Conservation (phyloP, 2,329 filamentous ascomycete genomes). For the Aspergillus sp. region DNA sequence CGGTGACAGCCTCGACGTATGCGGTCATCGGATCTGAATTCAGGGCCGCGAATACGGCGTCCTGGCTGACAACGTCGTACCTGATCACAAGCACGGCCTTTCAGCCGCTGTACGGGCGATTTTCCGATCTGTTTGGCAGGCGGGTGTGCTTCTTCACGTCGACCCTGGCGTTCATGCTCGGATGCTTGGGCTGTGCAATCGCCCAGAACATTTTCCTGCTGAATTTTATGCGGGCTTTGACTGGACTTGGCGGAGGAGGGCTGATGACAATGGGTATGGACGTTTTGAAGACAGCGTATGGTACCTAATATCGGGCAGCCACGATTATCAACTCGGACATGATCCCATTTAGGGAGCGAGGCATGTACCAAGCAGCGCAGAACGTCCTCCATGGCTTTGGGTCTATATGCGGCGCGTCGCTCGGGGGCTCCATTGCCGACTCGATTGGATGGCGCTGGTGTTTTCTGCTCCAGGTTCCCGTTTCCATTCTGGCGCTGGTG, state of each 20-base stretch:
- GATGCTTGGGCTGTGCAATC: conserved; percentile 60
- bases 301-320: conserved; percentile 17
- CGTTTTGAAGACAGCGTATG: not conserved
- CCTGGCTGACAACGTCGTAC: conserved; percentile 51
- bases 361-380: conserved; percentile 58
- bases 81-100: conserved; percentile 58
- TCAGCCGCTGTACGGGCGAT: conserved; percentile 62
- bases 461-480: conserved; percentile 53
- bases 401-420: conserved; percentile 46
- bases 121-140: conserved; percentile 62
- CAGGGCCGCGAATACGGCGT: conserved; percentile 37
- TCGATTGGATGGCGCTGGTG: conserved; percentile 40
- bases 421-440: conserved; percentile 37
- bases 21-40: conserved; percentile 41
- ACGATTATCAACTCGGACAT: conserved; percentile 65
- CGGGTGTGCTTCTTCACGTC: conserved; percentile 53
- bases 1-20: conserved; percentile 38
- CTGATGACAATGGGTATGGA: conserved; percentile 51
- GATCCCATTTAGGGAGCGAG: conserved; percentile 63
- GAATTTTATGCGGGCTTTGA: conserved; percentile 60
- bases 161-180: conserved; percentile 53
- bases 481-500: conserved; percentile 47
- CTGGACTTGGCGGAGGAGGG: conserved; percentile 64
- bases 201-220: conserved; percentile 60
- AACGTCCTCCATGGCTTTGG: conserved; percentile 55